Conservation (phyloP, 140 eudicot species). For the Stevia rebaudiana region DNA sequence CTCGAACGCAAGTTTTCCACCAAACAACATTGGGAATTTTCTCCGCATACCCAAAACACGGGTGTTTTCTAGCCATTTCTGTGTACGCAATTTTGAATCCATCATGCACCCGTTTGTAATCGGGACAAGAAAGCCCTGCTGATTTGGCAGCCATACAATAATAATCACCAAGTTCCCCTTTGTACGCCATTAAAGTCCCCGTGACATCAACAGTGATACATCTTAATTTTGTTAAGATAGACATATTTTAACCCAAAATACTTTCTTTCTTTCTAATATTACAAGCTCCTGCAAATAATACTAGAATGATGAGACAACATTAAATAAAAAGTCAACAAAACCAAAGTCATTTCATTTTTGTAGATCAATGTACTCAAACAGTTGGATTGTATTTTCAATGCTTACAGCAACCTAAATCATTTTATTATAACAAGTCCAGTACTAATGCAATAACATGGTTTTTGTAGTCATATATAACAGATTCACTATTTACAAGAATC, state of each 20-base stretch:
- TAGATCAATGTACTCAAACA: neutral
- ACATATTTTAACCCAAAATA: too few relatives aligned
- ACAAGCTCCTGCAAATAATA: constrained; percentile 23
- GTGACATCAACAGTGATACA: constrained; percentile 91
- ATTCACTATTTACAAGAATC: too few relatives aligned
- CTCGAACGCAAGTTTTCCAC: constrained; percentile 88
- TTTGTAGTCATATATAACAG: too few relatives aligned
- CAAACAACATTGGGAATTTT: constrained; percentile 88
- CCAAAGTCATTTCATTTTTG: neutral
- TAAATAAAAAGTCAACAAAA: neutral
- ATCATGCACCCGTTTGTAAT: constrained; percentile 90
- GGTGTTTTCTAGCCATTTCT: constrained; percentile 77
- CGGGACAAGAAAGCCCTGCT: constrained; percentile 81
- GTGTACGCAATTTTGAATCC: constrained; percentile 90
- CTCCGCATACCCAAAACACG: constrained; percentile 84
- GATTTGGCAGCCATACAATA: constrained; percentile 99
- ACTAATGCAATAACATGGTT: too few relatives aligned
- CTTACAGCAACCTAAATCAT: too few relatives aligned
- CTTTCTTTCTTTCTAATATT: too few relatives aligned
- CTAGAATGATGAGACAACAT: neutral
- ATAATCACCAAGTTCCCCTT: constrained; percentile 96
- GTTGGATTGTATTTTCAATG: neutral
- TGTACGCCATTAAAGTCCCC: constrained; percentile 90
- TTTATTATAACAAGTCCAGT: too few relatives aligned
- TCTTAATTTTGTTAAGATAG: constrained; percentile 54